Conservation (phyloP, 768 basidiomycete genomes). For the Termitomyces sp. region DNA sequence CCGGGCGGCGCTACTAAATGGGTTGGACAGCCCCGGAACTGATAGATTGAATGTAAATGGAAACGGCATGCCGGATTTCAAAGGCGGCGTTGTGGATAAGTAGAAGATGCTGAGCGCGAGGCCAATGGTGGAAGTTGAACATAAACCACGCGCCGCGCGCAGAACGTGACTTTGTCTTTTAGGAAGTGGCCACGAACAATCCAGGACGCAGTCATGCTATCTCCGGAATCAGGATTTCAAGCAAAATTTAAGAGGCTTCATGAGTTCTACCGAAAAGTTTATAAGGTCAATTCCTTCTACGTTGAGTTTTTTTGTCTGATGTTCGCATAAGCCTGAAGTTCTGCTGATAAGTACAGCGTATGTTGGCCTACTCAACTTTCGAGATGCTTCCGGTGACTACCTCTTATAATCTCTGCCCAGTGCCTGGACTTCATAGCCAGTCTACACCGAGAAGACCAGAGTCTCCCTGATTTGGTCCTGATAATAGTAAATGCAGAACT, state of each 20-base stretch:
- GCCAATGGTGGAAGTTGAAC: neutral
- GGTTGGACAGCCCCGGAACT: conserved; percentile 63
- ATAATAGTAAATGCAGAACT: neutral
- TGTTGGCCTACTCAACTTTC: too few species aligned
- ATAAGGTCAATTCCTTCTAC: neutral
- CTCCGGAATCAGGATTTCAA: neutral
- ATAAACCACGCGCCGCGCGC: neutral
- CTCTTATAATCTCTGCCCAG: neutral
- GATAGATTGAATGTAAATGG: conserved; percentile 69
- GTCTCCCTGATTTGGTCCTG: neutral
- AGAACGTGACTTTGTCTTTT: neutral
- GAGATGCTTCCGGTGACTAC: too few species aligned
- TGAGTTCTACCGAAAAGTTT: too few species aligned
- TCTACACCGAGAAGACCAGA: neutral
- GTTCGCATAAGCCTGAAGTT: too few species aligned
- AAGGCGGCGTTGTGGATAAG: conserved; percentile 1
- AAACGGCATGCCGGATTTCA: conserved; percentile 40
- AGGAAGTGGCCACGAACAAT: neutral
- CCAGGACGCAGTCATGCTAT: neutral
- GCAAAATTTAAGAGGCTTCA: neutral
- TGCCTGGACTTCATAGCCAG: neutral
- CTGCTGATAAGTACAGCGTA: too few species aligned
- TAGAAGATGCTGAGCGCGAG: neutral
- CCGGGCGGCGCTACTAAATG: conserved; percentile 33
- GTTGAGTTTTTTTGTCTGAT: neutral